phyloP scores from a whole-genome alignment of 2,329 filamentous ascomycete genomes.

The Emericellopsis atlantica region DNA sequence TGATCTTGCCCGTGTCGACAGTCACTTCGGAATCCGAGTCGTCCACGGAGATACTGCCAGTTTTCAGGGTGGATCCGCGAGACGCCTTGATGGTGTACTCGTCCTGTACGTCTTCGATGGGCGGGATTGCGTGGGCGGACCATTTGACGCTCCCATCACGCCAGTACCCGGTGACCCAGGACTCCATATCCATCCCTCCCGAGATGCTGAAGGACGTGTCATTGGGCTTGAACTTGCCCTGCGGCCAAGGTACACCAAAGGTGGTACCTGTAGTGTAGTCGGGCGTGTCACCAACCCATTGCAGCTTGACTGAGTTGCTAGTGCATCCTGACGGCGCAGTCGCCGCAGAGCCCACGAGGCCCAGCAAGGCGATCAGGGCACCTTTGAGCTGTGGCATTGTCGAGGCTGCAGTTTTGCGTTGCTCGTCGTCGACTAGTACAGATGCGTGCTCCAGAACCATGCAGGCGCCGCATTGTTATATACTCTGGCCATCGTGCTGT shows the following conservation, averaged over 20 bases:
- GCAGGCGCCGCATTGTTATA: no score
- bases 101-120: slow-evolving; percentile 21
- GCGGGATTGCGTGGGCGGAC: slow-evolving; percentile 41
- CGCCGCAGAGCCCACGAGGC: background rate
- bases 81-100: slow-evolving; percentile 23
- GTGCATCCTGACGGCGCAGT: background rate
- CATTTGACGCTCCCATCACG: slow-evolving; percentile 47
- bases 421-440: no score
- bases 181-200: slow-evolving; percentile 18
- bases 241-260: slow-evolving; percentile 26
- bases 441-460: no score
- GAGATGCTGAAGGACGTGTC: slow-evolving; percentile 16
- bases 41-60: slow-evolving; percentile 2
- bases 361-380: background rate
- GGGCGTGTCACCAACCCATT: slow-evolving; percentile 22
- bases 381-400: no score
- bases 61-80: background rate
- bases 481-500: no score
- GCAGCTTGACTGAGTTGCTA: slow-evolving; percentile 7
- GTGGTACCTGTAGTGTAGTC: slow-evolving; percentile 17
- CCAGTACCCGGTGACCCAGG: slow-evolving; percentile 45
- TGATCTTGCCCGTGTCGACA: slow-evolving; percentile 31
- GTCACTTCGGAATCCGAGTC: slow-evolving; percentile 15
- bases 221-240: slow-evolving; percentile 18
- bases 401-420: no score